These are phyloP conservation scores for Hypoxylon sp. DNA, from an alignment of 2,329 filamentous ascomycete genomes.

Conservation along the genomic window DNA sequence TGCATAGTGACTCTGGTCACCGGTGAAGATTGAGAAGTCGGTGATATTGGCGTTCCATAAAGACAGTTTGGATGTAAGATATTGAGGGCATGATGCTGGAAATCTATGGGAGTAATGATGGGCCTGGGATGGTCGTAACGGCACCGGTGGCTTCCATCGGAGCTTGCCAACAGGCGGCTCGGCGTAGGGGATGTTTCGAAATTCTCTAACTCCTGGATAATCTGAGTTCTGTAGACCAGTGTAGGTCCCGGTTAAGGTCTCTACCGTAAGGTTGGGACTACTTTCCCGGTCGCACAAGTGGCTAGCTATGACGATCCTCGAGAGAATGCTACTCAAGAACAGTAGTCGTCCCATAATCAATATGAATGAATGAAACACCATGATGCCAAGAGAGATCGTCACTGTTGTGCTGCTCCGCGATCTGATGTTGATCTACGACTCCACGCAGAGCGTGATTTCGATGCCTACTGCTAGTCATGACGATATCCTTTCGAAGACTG, in stretches of 20 bases:
- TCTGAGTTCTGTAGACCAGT: conserved; percentile 43
- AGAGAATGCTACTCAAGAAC: conserved; percentile 25
- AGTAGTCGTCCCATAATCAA: conserved; percentile 30
- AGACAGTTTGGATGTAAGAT: conserved; percentile 47
- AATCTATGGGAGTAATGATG: conserved; percentile 45
- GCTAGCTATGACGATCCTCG: conserved; percentile 13
- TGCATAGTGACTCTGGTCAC: conserved; percentile 40
- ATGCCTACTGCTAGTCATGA: background rate
- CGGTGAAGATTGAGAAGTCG: conserved; percentile 42
- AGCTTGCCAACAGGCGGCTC: conserved; percentile 67
- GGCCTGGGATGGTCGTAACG: conserved; percentile 44
- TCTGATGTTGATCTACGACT: background rate
- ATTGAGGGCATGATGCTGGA: conserved; percentile 52
- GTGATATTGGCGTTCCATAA: conserved; percentile 49
- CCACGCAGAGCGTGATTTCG: background rate
- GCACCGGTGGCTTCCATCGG: conserved; percentile 57
- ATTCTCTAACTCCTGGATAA: conserved; percentile 47
- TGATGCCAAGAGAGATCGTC: conserved; percentile 17
- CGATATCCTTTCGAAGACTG: conserved; percentile 1
- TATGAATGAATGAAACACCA: conserved; percentile 11
- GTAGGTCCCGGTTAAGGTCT: conserved; percentile 43
- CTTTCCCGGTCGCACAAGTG: conserved; percentile 6
- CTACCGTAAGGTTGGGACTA: conserved; percentile 42
- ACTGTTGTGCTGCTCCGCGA: background rate
- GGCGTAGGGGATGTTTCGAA: conserved; percentile 66